These are phyloP conservation scores for Exidia glandulosa DNA, from an alignment of 768 basidiomycete species.

Conservation along the genomic window DNA sequence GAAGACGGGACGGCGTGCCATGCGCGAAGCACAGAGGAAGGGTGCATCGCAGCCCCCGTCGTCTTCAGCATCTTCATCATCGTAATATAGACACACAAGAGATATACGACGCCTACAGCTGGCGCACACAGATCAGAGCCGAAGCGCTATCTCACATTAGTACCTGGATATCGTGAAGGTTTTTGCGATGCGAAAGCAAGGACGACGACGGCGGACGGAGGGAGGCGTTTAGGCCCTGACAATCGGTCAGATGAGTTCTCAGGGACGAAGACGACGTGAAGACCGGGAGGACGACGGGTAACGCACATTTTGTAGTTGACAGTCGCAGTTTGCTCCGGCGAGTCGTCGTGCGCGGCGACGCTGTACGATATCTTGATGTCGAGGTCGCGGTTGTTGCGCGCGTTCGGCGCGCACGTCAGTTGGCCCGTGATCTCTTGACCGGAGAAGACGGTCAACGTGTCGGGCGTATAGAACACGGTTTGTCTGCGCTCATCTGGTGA, in stretches of 20 bases:
- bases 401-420: slow-evolving; percentile 77
- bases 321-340: slow-evolving; percentile 6
- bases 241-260: slow-evolving; percentile 49
- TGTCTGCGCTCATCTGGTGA: slow-evolving; percentile 38
- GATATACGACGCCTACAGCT: too few species aligned
- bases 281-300: not conserved
- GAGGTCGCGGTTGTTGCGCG: slow-evolving; percentile 87
- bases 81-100: too few species aligned
- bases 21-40: too few species aligned
- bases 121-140: too few species aligned
- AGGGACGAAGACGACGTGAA: slow-evolving; percentile 7
- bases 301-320: slow-evolving; percentile 86
- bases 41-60: too few species aligned
- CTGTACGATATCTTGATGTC: slow-evolving; percentile 80
- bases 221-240: slow-evolving; percentile 51
- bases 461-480: slow-evolving; percentile 95
- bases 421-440: slow-evolving; percentile 65
- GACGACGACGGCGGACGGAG: too few species aligned
- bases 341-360: slow-evolving; percentile 21
- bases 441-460: slow-evolving; percentile 55
- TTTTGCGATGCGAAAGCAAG: too few species aligned
- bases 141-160: too few species aligned
- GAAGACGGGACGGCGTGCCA: not conserved
- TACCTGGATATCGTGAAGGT: too few species aligned
- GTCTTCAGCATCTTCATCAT: too few species aligned